Evolutionary conservation across 2,329 filamentous ascomycete genomes (phyloP), one percentile per base, ranked within the genome.

Genomic region (Orbilia oligospora): DNA sequence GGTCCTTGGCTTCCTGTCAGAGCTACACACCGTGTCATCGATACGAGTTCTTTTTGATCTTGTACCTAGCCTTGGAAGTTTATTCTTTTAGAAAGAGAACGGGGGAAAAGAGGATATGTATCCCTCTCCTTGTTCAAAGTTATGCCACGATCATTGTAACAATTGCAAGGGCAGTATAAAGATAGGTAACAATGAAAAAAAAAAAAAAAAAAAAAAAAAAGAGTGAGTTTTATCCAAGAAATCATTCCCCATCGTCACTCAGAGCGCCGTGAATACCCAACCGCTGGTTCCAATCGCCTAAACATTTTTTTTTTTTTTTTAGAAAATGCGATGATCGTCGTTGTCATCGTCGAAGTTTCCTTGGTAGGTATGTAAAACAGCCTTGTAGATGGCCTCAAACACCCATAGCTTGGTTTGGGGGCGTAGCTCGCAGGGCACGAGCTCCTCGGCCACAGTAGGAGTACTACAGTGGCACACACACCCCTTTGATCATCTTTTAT

Each of bases 351-450:
- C 27, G 27, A 30, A 48, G 12, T 18, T 20, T 46, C 36, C 36
- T 64, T 64, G 36, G 58, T 64, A n/a, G n/a, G n/a, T n/a, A n/a
- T n/a, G n/a, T n/a, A 48, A 46, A 61, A n/a, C 12, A 46, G 20
- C 58, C 53, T 30, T 58, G 53, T 38, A 58, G 53, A 55, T 55
- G 51, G 24, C 16, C 20, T 10, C 51, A 33, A 55, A 16, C 22
- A 5, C 48, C 51, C 48, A 24, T 53, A 16, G 24, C 51, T 30
- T 55, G 27, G 51, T 33, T 51, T 55, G 51, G 27, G n/a, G 24
- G 51, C 51, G 24, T 55, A 30, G 51, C 14, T 55, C 20, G n/a
- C 44, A 20, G n/a, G 18, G 44, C n/a, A 46, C n/a, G 44, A 61
- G 56, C 56, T 61, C 56, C 56, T 61, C 36, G 33, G 33, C 56